A percentile compares a stretch with the other conserved stretches of the same genome.
phyloP scores from a whole-genome alignment of 352 stramenopile genomes.

The Phytophthora pinifolia region DNA sequence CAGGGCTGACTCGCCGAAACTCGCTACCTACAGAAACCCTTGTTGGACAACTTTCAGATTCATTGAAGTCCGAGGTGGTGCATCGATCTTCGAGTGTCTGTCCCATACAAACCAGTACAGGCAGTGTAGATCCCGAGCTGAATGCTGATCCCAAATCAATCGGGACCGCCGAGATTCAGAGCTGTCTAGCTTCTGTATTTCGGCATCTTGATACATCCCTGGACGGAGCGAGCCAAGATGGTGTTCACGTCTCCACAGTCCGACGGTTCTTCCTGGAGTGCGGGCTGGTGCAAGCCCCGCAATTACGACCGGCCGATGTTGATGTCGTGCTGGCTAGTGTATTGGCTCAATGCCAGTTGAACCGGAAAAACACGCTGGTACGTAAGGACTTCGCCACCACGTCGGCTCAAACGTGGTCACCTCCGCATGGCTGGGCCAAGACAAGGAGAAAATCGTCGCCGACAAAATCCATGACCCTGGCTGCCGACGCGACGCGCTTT shows the following conservation, averaged over 20 bases:
- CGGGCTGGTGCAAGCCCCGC: constrained; percentile 52
- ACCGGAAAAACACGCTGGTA: constrained; percentile 43
- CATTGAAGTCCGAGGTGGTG: not conserved
- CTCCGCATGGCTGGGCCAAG: constrained; percentile 27
- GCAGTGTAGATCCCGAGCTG: constrained; percentile 10
- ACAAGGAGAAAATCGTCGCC: constrained; percentile 11
- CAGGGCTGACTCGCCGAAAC: constrained; percentile 8
- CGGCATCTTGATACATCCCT: constrained; percentile 48
- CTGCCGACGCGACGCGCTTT: constrained; percentile 39
- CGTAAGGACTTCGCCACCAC: constrained; percentile 52
- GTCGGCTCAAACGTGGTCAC: constrained; percentile 14
- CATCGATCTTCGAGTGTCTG: constrained; percentile 10
- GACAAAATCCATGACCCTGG: constrained; percentile 9
- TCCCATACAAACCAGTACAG: constrained; percentile 2
- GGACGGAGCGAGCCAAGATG: constrained; percentile 33
- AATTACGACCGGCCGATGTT: constrained; percentile 53
- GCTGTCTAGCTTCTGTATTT: constrained; percentile 40
- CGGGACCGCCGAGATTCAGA: constrained; percentile 30
- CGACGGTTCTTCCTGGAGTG: constrained; percentile 68
- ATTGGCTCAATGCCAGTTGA: constrained; percentile 53
- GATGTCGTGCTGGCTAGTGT: constrained; percentile 70
- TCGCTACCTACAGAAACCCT: constrained; percentile 17
- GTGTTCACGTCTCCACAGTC: constrained; percentile 67
- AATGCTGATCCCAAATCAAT: constrained; percentile 25
- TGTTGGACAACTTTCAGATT: constrained; percentile 1